A percentile compares a stretch with the other conserved stretches of the same genome.
Evolutionary conservation across 2,329 filamentous ascomycete genomes (phyloP).

Genomic region (Hymenoscyphus infarciens): DNA sequence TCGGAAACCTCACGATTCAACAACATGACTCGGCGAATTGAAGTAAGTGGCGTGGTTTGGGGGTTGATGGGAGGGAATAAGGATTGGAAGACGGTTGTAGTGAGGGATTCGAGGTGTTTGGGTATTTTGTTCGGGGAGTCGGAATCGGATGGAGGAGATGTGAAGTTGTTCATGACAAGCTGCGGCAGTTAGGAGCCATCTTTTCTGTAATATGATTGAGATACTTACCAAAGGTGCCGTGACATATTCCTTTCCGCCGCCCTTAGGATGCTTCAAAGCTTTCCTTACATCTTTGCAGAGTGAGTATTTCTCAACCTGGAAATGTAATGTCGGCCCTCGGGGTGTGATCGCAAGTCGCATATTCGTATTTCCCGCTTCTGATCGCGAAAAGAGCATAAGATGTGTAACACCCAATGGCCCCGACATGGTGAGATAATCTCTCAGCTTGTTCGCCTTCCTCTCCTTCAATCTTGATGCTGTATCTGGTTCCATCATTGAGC

Average conservation of each 20-base stretch:
- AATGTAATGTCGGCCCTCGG: slow-evolving; percentile 87
- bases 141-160: slow-evolving; percentile 53
- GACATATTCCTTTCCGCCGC: slow-evolving; percentile 79
- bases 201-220: not conserved
- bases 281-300: slow-evolving; percentile 86
- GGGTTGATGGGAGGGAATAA: slow-evolving; percentile 95
- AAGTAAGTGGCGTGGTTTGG: slow-evolving; percentile 80
- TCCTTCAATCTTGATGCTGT: slow-evolving; percentile 89
- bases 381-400: slow-evolving; percentile 87
- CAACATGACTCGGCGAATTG: slow-evolving; percentile 87
- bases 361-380: slow-evolving; percentile 86
- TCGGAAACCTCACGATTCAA: slow-evolving; percentile 71
- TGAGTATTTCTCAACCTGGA: slow-evolving; percentile 91
- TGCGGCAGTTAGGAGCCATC: slow-evolving; percentile 37
- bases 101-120: slow-evolving; percentile 87
- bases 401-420: slow-evolving; percentile 92
- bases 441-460: slow-evolving; percentile 78
- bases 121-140: slow-evolving; percentile 69
- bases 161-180: slow-evolving; percentile 99
- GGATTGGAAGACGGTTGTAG: slow-evolving; percentile 92
- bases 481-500: slow-evolving; percentile 91
- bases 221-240: slow-evolving; percentile 72
- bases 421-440: slow-evolving; percentile 93
- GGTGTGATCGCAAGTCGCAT: slow-evolving; percentile 83
- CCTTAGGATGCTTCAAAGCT: slow-evolving; percentile 77